phyloP scores from a whole-genome alignment of 1,139 yeast species.

The Saccharomyces hybrid region DNA sequence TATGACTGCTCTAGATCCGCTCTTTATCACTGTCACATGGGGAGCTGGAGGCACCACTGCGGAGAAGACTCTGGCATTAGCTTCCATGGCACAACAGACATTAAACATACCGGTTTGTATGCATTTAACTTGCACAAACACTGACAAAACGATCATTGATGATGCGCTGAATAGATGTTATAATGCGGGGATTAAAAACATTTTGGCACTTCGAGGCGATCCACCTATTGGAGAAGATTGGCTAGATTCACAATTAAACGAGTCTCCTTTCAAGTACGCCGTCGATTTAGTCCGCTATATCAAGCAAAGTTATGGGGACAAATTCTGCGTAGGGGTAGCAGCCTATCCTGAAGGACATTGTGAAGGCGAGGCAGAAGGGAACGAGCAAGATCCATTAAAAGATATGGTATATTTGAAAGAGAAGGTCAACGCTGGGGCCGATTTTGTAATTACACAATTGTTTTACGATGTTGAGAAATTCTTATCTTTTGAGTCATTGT shows the following conservation, averaged over 20 bases:
- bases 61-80: conserved; percentile 75
- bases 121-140: conserved; percentile 94
- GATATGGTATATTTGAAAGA: conserved; percentile 74
- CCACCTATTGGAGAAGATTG: conserved; percentile 69
- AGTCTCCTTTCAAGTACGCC: conserved; percentile 59
- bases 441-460: conserved; percentile 82
- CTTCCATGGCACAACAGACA: conserved; percentile 66
- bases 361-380: conserved; percentile 58
- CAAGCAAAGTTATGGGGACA: conserved; percentile 57
- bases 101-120: conserved; percentile 80
- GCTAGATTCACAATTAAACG: conserved; percentile 12
- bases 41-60: conserved; percentile 98
- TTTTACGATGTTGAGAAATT: conserved; percentile 62
- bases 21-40: conserved; percentile 92
- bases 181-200: conserved; percentile 68
- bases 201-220: conserved; percentile 90
- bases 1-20: conserved; percentile 74
- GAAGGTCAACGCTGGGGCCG: conserved; percentile 90
- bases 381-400: conserved; percentile 49
- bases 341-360: conserved; percentile 97
- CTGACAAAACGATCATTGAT: conserved; percentile 69
- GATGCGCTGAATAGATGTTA: conserved; percentile 70
- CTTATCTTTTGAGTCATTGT: conserved; percentile 41
- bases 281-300: conserved; percentile 79
- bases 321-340: conserved; percentile 83